phyloP scores from a whole-genome alignment of 139 green algal genomes.

The Picochlorum sp. region DNA sequence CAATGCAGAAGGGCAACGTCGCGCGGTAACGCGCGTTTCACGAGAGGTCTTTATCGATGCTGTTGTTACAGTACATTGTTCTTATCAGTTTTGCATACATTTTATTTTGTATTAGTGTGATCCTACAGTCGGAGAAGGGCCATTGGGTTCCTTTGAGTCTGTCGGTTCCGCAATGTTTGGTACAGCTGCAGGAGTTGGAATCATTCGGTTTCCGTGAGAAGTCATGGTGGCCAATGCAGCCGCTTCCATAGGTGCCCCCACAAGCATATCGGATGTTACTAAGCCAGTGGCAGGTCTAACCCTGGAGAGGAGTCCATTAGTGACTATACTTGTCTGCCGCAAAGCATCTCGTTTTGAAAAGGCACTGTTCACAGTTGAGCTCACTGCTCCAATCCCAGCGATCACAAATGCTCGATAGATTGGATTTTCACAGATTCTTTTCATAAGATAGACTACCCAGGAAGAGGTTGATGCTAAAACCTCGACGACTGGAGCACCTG shows the following conservation, averaged over 20 bases:
- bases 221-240: no score
- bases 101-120: no score
- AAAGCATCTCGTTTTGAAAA: constrained; percentile 40
- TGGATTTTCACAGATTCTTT: constrained; percentile 24
- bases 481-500: constrained; percentile 52
- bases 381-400: constrained; percentile 60
- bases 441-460: constrained; percentile 74
- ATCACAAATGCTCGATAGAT: constrained; percentile 36
- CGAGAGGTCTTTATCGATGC: no score
- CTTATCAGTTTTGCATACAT: no score
- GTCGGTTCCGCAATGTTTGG: no score
- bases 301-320: not conserved
- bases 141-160: no score
- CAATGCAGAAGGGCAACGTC: no score
- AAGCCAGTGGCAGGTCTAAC: not conserved
- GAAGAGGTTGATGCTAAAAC: constrained; percentile 56
- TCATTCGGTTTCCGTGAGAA: no score
- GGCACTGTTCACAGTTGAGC: constrained; percentile 27
- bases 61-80: no score
- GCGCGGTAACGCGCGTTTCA: no score
- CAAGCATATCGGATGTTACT: not conserved
- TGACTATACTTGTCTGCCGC: constrained; percentile 28
- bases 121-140: no score
- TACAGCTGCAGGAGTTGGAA: no score
- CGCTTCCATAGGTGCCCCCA: not conserved